Base-by-base conservation (phyloP, 2,329 filamentous ascomycete species). In the Paramyrothecium sp. region DNA sequence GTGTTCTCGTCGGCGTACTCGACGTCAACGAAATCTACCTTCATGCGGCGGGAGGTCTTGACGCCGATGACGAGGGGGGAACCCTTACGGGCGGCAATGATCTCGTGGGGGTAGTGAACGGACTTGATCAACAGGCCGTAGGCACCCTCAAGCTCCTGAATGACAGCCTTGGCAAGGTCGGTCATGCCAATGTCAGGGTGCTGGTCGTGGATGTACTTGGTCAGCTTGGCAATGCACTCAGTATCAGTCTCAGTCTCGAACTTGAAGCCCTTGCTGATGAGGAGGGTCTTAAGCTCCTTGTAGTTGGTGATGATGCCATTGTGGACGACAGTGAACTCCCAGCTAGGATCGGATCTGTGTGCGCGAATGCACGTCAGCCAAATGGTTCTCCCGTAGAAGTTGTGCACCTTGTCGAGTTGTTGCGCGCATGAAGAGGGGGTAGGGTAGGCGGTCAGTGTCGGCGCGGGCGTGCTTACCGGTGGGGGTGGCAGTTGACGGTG, bases 301-400 rank as follows among this genome's bases (percentile, higher is more conserved):
- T 99, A 99, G 86, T 99, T 99, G 82, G 95, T 99, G 79, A 99
- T 99, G 84, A 99, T 99, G 73, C 95, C 95, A 80, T 99, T 99
- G 89, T 99, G 95, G 60, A 98, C 95, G 69, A 99, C 89, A 65
- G 91, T 85, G 77, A 99, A 99, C 80, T 99, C 90, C 92, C 94
- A 99, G 70, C 81, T 91, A 68, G 89, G 87, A 76, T 99, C 95
- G 65, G 94, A 98, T 78, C 93, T 96, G 64, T 19, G 59, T 54
- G 19, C 23, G n/a, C 5, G 13, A 44, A 7, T 16, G 13, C 38
- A 44, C 13, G 38, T 44, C 38, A 44, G 38, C 38, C 13, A 44
- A 19, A 44, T 4, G 3, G 26, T 30, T 10, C 26, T 30, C 26
- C 10, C 26, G 5, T 30, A 30, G 26, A 30, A 30, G 10, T 30